These are phyloP conservation scores for Chlamydomonas urium DNA, from an alignment of 139 green algal genomes.

Conservation along the genomic window DNA sequence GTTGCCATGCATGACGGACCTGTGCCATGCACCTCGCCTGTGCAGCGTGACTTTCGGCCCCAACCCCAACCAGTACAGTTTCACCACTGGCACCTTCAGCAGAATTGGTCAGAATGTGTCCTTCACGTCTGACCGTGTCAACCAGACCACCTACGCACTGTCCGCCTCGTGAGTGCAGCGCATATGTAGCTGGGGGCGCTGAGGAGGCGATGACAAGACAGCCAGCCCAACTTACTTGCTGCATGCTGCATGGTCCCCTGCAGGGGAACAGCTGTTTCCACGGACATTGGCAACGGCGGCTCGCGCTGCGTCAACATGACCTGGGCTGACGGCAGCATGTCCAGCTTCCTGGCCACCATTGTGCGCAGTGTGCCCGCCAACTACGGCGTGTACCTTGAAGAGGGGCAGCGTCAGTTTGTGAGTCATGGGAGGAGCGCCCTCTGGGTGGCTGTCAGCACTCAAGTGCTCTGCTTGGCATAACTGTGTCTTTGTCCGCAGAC, in stretches of 20 bases:
- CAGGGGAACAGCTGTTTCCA: background rate
- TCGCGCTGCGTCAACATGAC: background rate
- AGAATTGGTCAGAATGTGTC: background rate
- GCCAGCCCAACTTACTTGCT: background rate
- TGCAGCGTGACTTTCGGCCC: constrained; percentile 1
- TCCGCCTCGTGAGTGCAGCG: background rate
- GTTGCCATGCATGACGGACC: background rate
- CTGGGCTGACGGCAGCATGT: background rate
- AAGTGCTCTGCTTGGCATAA: background rate
- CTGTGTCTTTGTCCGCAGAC: background rate
- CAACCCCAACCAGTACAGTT: background rate
- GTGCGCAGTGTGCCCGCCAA: background rate
- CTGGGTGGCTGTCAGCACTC: background rate
- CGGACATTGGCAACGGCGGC: background rate
- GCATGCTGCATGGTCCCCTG: background rate
- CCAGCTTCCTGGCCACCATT: background rate
- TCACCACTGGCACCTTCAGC: background rate
- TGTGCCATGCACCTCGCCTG: background rate
- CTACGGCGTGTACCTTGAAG: background rate
- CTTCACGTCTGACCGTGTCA: background rate
- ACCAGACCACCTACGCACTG: background rate
- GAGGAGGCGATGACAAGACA: background rate
- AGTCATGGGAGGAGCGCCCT: background rate
- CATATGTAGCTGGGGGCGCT: background rate
- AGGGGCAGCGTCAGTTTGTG: background rate